phyloP scores from a whole-genome alignment of 495 filamentous ascomycete species.

The Daldinia caldariorum region DNA sequence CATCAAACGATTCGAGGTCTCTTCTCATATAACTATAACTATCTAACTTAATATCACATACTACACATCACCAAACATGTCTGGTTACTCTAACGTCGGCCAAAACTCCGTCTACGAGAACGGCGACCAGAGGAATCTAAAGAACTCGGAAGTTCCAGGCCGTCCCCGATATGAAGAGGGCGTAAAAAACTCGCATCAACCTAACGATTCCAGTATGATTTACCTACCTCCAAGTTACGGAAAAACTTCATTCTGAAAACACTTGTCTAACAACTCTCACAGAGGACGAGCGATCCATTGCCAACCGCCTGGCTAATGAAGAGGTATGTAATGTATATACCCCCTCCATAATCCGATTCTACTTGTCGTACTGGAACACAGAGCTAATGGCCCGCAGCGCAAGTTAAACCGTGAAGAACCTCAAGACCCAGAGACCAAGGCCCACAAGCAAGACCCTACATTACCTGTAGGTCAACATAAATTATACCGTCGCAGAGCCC shows the following conservation, averaged over 20 bases:
- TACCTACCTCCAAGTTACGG: too few relatives aligned
- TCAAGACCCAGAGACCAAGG: slow-evolving; percentile 62
- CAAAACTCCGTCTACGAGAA: slow-evolving; percentile 55
- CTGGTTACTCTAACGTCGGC: slow-evolving; percentile 55
- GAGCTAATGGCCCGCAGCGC: slow-evolving; percentile 46
- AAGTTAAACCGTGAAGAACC: slow-evolving; percentile 52
- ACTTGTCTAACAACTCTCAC: slow-evolving; percentile 10
- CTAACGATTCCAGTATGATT: slow-evolving; percentile 74
- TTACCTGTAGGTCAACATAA: slow-evolving; percentile 66
- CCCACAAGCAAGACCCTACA: slow-evolving; percentile 72
- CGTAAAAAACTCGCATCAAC: slow-evolving; percentile 68
- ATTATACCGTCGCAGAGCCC: background rate
- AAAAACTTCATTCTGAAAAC: background rate
- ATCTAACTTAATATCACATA: background rate
- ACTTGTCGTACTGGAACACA: background rate
- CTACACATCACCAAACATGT: slow-evolving; percentile 46
- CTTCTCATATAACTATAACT: background rate
- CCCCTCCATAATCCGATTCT: background rate
- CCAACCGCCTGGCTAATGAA: slow-evolving; percentile 76
- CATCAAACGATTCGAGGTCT: background rate
- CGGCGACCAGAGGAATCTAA: slow-evolving; percentile 76
- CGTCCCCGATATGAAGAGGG: slow-evolving; percentile 72
- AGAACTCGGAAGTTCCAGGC: slow-evolving; percentile 63
- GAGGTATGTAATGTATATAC: slow-evolving; percentile 54
- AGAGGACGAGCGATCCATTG: slow-evolving; percentile 85